Conservation (phyloP, 2,329 filamentous ascomycete genomes). For the Aspergillus sp. region DNA sequence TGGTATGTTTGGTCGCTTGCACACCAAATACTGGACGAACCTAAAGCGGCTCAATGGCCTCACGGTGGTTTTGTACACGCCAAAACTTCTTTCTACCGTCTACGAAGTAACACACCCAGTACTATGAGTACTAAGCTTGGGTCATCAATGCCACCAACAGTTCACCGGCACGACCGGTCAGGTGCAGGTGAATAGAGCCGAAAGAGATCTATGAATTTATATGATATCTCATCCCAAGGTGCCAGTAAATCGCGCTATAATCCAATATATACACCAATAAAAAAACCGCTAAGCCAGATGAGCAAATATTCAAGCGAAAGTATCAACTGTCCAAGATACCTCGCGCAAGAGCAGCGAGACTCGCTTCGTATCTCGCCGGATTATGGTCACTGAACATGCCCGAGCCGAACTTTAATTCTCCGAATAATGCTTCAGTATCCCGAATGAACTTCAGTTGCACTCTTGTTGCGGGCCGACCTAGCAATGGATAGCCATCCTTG, state of each 20-base stretch:
- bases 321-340: conserved; percentile 45
- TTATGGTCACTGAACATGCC: conserved; percentile 77
- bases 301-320: not conserved
- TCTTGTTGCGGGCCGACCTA: conserved; percentile 67
- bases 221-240: not conserved
- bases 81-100: not conserved
- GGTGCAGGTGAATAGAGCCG: not conserved
- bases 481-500: conserved; percentile 46
- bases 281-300: not conserved
- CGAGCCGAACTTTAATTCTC: conserved; percentile 69
- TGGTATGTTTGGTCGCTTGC: too few relatives aligned
- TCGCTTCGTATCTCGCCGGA: conserved; percentile 71
- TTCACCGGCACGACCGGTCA: not conserved
- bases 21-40: too few relatives aligned
- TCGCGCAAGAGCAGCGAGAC: conserved; percentile 60
- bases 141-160: not conserved
- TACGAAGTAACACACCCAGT: not conserved
- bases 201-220: not conserved
- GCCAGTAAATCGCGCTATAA: not conserved
- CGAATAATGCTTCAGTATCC: conserved; percentile 70
- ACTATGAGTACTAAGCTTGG: not conserved
- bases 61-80: too few relatives aligned
- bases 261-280: conserved; percentile 2
- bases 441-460: conserved; percentile 70
- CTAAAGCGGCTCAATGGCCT: too few relatives aligned